Percentiles rank a stretch among this genome's conserved stretches.
These are phyloP conservation scores for Colletotrichum tofieldiae DNA, from an alignment of 2,329 filamentous ascomycete species.

Conservation along the genomic window DNA sequence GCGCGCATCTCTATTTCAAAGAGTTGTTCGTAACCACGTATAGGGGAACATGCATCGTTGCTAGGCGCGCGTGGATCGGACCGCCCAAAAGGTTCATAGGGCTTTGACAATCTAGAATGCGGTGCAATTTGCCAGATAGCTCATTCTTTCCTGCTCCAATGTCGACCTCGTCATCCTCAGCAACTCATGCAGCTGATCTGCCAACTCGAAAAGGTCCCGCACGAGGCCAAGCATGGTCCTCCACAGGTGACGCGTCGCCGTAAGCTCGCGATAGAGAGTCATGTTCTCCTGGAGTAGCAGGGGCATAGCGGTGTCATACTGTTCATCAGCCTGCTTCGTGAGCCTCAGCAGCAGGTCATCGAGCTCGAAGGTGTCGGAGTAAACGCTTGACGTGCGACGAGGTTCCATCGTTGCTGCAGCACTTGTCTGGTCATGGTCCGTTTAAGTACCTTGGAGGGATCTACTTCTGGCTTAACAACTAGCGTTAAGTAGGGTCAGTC, in stretches of 20 bases:
- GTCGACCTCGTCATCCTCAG: background rate
- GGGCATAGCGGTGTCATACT: background rate
- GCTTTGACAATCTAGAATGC: constrained; percentile 7
- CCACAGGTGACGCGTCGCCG: background rate
- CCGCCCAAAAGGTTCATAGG: background rate
- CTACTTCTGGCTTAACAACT: background rate
- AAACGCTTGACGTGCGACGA: constrained; percentile 7
- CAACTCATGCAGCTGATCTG: background rate
- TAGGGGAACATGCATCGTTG: background rate
- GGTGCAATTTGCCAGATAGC: constrained; percentile 14
- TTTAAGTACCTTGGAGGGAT: constrained; percentile 6
- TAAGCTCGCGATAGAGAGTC: constrained; percentile 1
- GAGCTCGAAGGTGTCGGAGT: constrained; percentile 11
- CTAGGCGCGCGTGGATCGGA: background rate
- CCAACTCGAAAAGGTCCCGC: background rate
- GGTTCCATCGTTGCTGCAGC: constrained; percentile 13
- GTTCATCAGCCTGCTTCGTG: constrained; percentile 8
- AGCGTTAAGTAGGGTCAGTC: constrained; percentile 11
- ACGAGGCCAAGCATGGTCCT: background rate
- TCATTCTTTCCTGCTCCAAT: background rate
- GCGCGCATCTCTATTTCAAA: background rate
- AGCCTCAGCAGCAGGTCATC: constrained; percentile 1
- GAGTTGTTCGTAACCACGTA: background rate
- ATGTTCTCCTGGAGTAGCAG: constrained; percentile 2
- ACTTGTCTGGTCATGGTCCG: background rate